Evolutionary conservation across 129 eudicot species (phyloP).

Genomic region (Pulicaria dysenterica): DNA sequence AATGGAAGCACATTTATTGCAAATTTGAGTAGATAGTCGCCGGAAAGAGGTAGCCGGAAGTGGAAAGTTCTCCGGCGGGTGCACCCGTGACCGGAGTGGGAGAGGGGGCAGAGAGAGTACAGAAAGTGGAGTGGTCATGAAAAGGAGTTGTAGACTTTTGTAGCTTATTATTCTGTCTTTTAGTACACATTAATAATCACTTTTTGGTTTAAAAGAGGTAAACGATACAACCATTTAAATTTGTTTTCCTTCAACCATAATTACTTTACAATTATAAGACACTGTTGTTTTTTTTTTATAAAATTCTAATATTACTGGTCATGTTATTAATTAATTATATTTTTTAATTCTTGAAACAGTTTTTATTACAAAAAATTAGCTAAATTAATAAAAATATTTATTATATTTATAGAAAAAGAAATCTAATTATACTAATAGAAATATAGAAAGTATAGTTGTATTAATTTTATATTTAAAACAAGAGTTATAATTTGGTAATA

Average conservation of each 20-base stretch:
- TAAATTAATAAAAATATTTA: no score
- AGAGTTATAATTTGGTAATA: no score
- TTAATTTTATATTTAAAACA: no score
- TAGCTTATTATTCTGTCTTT: conserved; percentile 38
- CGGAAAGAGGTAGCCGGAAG: conserved; percentile 27
- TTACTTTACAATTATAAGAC: no score
- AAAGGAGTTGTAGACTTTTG: conserved; percentile 43
- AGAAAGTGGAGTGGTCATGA: conserved; percentile 47
- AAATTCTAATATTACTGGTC: no score
- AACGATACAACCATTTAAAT: background rate
- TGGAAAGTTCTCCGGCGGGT: conserved; percentile 30
- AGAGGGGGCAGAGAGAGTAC: conserved; percentile 27
- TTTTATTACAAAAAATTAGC: no score
- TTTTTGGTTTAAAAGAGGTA: conserved; percentile 14
- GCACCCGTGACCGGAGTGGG: conserved; percentile 36
- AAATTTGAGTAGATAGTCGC: conserved; percentile 16
- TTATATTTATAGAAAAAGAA: no score
- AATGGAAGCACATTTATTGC: conserved; percentile 27
- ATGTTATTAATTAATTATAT: no score
- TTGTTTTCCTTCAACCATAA: no score
- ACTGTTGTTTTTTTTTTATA: background rate
- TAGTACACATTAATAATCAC: conserved; percentile 14
- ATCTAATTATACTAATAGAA: no score
- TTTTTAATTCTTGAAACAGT: no score
- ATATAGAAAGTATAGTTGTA: no score